These are phyloP conservation scores for Halophytophthora polymorphica DNA, from an alignment of 352 stramenopile genomes.

Conservation along the genomic window DNA sequence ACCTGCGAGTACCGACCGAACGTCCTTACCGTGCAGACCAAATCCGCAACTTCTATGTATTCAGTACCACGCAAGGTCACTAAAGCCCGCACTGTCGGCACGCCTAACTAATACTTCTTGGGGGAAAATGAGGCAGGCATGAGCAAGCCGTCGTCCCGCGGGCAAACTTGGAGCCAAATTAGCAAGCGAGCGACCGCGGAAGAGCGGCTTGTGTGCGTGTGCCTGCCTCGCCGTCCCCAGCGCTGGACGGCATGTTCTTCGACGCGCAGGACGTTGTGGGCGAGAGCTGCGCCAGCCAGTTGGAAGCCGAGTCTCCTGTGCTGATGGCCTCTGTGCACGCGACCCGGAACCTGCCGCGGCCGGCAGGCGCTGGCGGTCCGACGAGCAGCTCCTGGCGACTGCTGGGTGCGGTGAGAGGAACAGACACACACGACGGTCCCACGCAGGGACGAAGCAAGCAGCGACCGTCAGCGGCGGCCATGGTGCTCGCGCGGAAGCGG, in stretches of 20 bases:
- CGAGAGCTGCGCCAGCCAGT: constrained; percentile 30
- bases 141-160: too few species aligned
- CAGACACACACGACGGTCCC: constrained; percentile 2
- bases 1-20: too few species aligned
- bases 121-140: too few species aligned
- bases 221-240: constrained; percentile 10
- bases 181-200: constrained; percentile 6
- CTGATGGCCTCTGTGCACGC: constrained; percentile 17
- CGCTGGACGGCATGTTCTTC: constrained; percentile 27
- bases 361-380: constrained; percentile 1
- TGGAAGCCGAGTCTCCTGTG: constrained; percentile 11
- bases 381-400: constrained; percentile 1
- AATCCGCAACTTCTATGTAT: too few species aligned
- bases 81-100: too few species aligned
- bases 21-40: too few species aligned
- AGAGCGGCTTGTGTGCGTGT: neutral
- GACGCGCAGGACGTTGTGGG: constrained; percentile 29
- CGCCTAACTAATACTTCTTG: too few species aligned
- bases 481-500: constrained; percentile 27
- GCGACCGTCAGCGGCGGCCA: constrained; percentile 25
- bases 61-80: too few species aligned
- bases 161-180: too few species aligned
- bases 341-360: neutral
- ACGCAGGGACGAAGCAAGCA: constrained; percentile 3
- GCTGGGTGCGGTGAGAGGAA: neutral